Conservation (phyloP, 768 basidiomycete species). For the Pholiota microspora region DNA sequence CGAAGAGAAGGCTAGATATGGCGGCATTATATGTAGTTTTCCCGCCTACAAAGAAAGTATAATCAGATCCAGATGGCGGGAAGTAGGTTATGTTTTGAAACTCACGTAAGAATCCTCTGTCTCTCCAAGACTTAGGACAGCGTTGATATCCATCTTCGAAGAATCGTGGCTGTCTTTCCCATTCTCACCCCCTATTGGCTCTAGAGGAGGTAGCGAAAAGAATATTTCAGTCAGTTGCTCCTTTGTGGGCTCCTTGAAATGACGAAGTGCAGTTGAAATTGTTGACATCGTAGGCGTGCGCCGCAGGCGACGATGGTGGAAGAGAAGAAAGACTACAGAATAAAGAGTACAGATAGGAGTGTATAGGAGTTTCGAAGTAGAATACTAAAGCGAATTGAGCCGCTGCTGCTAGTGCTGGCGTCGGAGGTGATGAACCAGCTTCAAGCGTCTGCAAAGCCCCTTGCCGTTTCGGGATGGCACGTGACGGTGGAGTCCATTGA, state of each 20-base stretch:
- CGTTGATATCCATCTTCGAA: conserved; percentile 80
- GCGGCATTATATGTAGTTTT: conserved; percentile 83
- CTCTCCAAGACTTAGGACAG: conserved; percentile 78
- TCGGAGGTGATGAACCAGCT: neutral
- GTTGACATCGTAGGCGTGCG: conserved; percentile 55
- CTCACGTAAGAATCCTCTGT: conserved; percentile 94
- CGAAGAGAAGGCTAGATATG: conserved; percentile 88
- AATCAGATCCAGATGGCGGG: conserved; percentile 8
- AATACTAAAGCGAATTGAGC: neutral
- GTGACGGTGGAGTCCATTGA: neutral
- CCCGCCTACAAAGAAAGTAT: conserved; percentile 60
- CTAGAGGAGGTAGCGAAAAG: conserved; percentile 74
- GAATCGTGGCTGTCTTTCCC: conserved; percentile 36
- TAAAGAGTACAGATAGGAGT: neutral
- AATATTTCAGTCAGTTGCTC: conserved; percentile 82
- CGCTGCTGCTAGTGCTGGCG: neutral
- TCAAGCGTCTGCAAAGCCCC: neutral
- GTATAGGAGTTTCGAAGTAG: neutral
- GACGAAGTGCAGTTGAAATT: conserved; percentile 83
- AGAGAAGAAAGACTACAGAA: neutral
- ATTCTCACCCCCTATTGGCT: conserved; percentile 23
- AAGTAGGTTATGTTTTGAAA: conserved; percentile 19
- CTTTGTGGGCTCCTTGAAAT: conserved; percentile 91
- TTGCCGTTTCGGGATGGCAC: conserved; percentile 1
- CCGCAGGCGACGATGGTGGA: neutral